phyloP scores from a whole-genome alignment of 176 grass and related monocot species.

The Aechmea fasciata region DNA sequence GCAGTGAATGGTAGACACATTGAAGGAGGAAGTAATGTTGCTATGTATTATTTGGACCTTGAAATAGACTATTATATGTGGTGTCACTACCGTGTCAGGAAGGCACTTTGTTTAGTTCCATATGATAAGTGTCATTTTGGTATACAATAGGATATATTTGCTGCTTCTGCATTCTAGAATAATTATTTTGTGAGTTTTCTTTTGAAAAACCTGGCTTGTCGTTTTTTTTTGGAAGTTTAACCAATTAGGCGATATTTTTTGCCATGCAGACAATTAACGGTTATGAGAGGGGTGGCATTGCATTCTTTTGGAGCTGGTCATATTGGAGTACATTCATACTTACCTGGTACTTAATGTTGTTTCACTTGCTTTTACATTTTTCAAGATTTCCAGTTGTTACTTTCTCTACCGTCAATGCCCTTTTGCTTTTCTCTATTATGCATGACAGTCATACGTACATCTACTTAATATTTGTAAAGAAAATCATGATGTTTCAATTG shows the following conservation, averaged over 20 bases:
- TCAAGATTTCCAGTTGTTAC: background rate
- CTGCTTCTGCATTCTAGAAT: background rate
- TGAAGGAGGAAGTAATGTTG: too few species aligned
- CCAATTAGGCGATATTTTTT: constrained; percentile 13
- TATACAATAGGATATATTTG: background rate
- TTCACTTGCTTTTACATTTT: constrained; percentile 14
- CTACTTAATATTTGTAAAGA: background rate
- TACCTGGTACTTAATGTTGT: constrained; percentile 55
- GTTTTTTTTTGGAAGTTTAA: constrained; percentile 5
- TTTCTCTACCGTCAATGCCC: background rate
- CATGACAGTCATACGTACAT: background rate
- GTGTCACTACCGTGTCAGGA: too few species aligned
- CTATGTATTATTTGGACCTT: too few species aligned
- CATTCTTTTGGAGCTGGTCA: constrained; percentile 98
- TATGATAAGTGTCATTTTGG: too few species aligned
- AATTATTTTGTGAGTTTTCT: background rate
- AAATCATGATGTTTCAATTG: background rate
- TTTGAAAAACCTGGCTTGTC: background rate
- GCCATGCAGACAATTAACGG: constrained; percentile 60
- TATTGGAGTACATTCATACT: constrained; percentile 99
- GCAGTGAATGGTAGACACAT: too few species aligned
- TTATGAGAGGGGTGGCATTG: constrained; percentile 70
- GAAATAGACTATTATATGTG: background rate
- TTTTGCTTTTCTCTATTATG: background rate
- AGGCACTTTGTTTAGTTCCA: too few species aligned